Base-by-base conservation (phyloP, 2,329 filamentous ascomycete species). In the Pseudogymnoascus sp. region DNA sequence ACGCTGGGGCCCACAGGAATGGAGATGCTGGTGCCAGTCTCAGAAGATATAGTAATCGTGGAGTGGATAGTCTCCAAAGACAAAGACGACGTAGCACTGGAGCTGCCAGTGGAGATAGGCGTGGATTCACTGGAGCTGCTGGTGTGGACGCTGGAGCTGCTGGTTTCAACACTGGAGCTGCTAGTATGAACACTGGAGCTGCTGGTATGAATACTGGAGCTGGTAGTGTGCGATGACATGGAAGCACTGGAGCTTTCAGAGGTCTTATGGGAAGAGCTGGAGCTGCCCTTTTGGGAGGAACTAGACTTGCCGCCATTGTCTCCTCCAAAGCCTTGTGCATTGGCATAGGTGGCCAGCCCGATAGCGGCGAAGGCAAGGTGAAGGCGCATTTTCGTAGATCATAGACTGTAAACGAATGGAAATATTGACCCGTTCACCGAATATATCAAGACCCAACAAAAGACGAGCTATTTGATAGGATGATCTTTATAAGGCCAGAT, bases 381-480 rank as follows among this genome's bases (percentile, higher is more conserved):
- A 57, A 57, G 26, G 28, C 50, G 50, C 50, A 57, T 57, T 57
- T 57, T 57, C 50, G 50, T 57, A 57, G 50, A 57, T 57, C 50
- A 57, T 57, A 33, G 7, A 57, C 10, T 19, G 50, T 53, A 53
- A 57, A 57, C 26, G 28, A 57, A 57, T 57, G 50, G 47, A 57
- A 57, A 57, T 33, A 57, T 57, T 19, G 50, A 57, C 28, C n/a
- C 50, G 50, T 57, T 57, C 50, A 33, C 26, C 28, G 26, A 57
- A 57, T 57, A 57, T 57, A 33, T 57, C 10, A 33, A 57, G 50
- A 57, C 28, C 26, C 50, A 33, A 57, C 50, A 57, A 21, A 57
- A 57, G 28, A 57, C 4, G 9, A 19, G n/a, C 50, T 57, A 28
- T 33, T 57, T 11, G n/a, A 33, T 28, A 31, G 26, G 47, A 31